Evolutionary conservation across 768 basidiomycete species (phyloP).

Genomic region (Fomitopsis pulvina): DNA sequence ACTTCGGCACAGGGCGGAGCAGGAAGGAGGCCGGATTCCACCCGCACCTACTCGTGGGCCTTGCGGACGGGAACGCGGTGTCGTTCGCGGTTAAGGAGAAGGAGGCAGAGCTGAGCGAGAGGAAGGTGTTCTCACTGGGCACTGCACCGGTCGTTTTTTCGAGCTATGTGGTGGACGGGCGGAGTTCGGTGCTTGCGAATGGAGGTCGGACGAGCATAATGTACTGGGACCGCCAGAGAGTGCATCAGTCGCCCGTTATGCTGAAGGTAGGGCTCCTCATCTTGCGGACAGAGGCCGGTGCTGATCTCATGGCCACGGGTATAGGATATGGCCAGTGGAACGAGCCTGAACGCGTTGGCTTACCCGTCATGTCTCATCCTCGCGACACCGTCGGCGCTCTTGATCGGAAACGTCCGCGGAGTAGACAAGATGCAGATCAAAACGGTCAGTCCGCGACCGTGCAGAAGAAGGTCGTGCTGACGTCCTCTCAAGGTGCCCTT

Average conservation of each 20-base stretch:
- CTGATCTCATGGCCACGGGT: not conserved
- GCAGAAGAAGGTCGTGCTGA: conserved; percentile 2
- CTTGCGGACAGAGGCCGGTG: too few relatives aligned
- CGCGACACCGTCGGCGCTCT: conserved; percentile 44
- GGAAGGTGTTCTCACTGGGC: conserved; percentile 61
- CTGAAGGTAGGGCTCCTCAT: conserved; percentile 44
- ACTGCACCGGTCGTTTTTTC: conserved; percentile 58
- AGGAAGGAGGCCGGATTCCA: conserved; percentile 31
- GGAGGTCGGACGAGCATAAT: conserved; percentile 67
- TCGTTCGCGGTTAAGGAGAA: conserved; percentile 37
- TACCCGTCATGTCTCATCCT: conserved; percentile 55
- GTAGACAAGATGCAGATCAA: conserved; percentile 78
- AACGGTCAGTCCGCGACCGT: conserved; percentile 40
- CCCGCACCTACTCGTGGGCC: conserved; percentile 63
- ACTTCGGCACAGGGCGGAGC: conserved; percentile 43
- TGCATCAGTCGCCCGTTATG: conserved; percentile 66
- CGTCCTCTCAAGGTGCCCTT: conserved; percentile 51
- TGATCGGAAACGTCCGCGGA: conserved; percentile 60
- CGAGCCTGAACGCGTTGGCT: conserved; percentile 41
- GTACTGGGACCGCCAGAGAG: conserved; percentile 55
- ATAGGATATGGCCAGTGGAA: conserved; percentile 45
- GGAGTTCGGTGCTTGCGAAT: conserved; percentile 57
- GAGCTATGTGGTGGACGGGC: conserved; percentile 46
- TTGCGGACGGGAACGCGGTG: conserved; percentile 69
- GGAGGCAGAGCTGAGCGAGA: conserved; percentile 31